Evolutionary conservation across 306 rosid species (phyloP), one percentile per base, ranked within the genome.

Genomic region (Trichosanthes truncata): DNA sequence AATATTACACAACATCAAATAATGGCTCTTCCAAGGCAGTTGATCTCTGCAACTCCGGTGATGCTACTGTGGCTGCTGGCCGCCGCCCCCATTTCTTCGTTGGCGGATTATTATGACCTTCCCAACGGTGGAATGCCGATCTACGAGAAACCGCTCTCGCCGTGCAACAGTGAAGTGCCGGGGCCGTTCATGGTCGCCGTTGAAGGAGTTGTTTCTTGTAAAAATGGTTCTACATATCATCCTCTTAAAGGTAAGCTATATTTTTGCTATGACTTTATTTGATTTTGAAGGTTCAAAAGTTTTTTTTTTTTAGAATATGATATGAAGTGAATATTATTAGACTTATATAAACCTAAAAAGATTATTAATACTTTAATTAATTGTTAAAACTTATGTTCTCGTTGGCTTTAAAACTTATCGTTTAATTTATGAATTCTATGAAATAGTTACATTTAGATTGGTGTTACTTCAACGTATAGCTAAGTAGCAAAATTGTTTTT

Each of bases 191-290:
- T 4, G 15, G 18, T 66, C 17, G 73, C 73, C 1, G 73, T 66
- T 36, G 73, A 66, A 66, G 73, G 48, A 20, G 73, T 66, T 66
- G 73, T 66, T 66, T 66, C 73, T 36, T 66, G 73, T 66, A 66
- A 36, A 66, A 66, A 4, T 66, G 48, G 48, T 21, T 36, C 29
- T 8, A 18, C 36, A 20, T 66, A 66, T n/a, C 23, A 4, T 36
- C 49, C 73, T 9, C 73, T 66, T 36, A 66, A 66, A 66, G 73
- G 73, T 56, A 29, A 1, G 33, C 33, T 29, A 29, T 1, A 29
- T 29, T 29, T 29, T 29, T 2, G 33, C 33, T 29, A 29, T 29
- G 33, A 29, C 33, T 29, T 29, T 29, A 29, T 6, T 43, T 43
- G 48, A 43, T 43, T 43, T 43, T 51, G 12, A 51, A 51, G 14